Percentiles rank a stretch among this genome's conserved stretches.
These are phyloP conservation scores for Apophysomyces ossiformis DNA, from an alignment of 371 early-diverging fungal species.

Conservation along the genomic window DNA sequence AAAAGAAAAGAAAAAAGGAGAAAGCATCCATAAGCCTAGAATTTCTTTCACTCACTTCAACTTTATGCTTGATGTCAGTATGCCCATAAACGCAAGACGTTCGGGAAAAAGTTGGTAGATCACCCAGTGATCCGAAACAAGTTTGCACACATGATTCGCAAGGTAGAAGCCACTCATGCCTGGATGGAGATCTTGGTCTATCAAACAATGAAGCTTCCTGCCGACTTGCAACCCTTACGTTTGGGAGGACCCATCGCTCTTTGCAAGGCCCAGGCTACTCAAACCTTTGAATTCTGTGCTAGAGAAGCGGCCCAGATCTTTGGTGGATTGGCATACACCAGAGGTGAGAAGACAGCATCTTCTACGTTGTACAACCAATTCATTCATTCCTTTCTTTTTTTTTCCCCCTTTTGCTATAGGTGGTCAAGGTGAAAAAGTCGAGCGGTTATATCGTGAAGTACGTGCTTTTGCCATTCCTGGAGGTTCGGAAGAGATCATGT, in stretches of 20 bases:
- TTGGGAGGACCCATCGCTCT: constrained; percentile 90
- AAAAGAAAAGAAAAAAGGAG: background rate
- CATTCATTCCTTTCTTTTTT: background rate
- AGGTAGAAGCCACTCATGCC: constrained; percentile 86
- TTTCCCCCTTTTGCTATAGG: constrained; percentile 1
- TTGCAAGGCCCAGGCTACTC: constrained; percentile 86
- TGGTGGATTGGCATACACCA: constrained; percentile 86
- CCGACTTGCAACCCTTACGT: constrained; percentile 68
- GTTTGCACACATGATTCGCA: constrained; percentile 78
- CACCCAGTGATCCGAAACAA: constrained; percentile 77
- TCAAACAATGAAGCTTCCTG: constrained; percentile 71
- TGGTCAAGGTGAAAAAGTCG: constrained; percentile 88
- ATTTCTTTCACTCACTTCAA: too few relatives aligned
- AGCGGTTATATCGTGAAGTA: constrained; percentile 88
- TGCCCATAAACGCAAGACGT: constrained; percentile 86
- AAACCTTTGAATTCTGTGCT: constrained; percentile 87
- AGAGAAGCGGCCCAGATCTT: constrained; percentile 93
- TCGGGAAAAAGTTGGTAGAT: constrained; percentile 79
- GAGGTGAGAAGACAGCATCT: constrained; percentile 54
- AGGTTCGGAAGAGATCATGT: constrained; percentile 66
- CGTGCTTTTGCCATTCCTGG: constrained; percentile 89
- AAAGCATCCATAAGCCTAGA: too few relatives aligned
- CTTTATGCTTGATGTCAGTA: constrained; percentile 42
- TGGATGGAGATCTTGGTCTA: constrained; percentile 80
- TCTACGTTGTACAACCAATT: background rate